phyloP scores from a whole-genome alignment of 305 asterid species.

The Fraxinus sp. region DNA sequence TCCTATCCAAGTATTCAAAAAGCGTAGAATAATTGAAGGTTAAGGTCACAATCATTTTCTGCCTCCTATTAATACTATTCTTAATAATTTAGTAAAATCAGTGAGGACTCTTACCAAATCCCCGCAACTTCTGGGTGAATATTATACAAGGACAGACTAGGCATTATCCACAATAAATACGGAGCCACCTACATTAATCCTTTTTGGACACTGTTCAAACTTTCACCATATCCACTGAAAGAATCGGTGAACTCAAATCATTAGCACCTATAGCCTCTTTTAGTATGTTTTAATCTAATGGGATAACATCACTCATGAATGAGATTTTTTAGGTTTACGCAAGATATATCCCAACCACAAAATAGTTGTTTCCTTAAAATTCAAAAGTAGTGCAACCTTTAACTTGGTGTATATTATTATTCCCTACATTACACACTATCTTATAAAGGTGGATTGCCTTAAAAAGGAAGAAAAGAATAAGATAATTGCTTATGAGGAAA shows the following conservation, averaged over 20 bases:
- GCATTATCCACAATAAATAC: background rate
- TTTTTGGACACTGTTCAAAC: background rate
- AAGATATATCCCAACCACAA: background rate
- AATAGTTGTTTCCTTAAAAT: background rate
- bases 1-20: conserved; percentile 37
- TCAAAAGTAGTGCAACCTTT: background rate
- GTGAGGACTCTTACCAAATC: background rate
- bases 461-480: background rate
- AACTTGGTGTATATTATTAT: background rate
- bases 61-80: background rate
- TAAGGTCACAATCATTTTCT: conserved; percentile 34
- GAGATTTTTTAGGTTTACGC: background rate
- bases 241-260: background rate
- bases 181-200: background rate
- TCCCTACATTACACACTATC: background rate
- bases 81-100: background rate
- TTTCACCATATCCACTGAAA: background rate
- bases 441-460: background rate
- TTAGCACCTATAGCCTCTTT: background rate
- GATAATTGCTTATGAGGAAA: background rate
- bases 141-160: background rate
- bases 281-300: background rate
- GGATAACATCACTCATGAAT: background rate
- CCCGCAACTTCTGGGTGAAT: background rate
- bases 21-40: conserved; percentile 34